Percentiles rank a stretch among this genome's conserved stretches.
Evolutionary conservation across 306 rosid genomes (phyloP).

Genomic region (Cucumis sativus): Cucumber_9930_V3 NC_026659.2:27321501-27322000

Average conservation of each 20-base stretch:
- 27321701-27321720: conserved; percentile 21
- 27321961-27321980: not conserved
- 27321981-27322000: conserved; percentile 20
- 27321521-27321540: not conserved
- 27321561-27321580: not conserved
- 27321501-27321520: not conserved
- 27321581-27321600: conserved; percentile 3
- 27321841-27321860: not conserved
- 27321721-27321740: not conserved
- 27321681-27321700: not conserved
- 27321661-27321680: not conserved
- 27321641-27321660: not conserved
- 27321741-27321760: conserved; percentile 11
- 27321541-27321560: not conserved
- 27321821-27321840: not conserved
- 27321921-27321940: not conserved
- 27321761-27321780: conserved; percentile 60
- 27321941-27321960: not conserved
- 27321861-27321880: not conserved
- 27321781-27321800: conserved; percentile 10
- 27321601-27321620: not conserved
- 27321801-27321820: not conserved
- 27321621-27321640: conserved; percentile 3
- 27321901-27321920: not conserved
- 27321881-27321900: not conserved